Evolutionary conservation across 805 yeast species (phyloP), one percentile per base, ranked within the genome.

Genomic region (Metschnikowia shivogae): DNA sequence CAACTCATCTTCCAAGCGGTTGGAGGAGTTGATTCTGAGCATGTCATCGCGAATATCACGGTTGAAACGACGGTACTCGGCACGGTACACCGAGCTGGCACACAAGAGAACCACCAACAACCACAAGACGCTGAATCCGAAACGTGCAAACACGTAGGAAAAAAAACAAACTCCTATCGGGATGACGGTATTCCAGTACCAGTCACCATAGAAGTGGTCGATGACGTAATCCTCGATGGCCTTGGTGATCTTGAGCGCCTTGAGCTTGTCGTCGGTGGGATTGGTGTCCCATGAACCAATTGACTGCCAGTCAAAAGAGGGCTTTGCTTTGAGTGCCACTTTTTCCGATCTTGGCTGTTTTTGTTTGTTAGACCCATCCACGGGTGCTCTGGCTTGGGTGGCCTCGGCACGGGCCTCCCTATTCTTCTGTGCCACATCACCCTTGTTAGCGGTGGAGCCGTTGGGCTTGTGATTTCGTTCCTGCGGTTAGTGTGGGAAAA

Each of bases 21-120:
- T 86, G 39, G 73, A 68, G n/a, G 88, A 78, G 24, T 75, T 70
- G 37, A 76, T 63, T 67, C 95, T 77, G 42, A 75, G 69, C 77
- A 86, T 76, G 60, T 86, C 95, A 64, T 86, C 95, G 50, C 89
- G 73, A 30, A 85, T 70, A 56, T 86, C 79, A 52, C 88, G 72
- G 60, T 81, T 82, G 61, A 86, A 85, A 58, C 95, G 77, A 58
- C 92, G 77, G 55, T 82, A 80, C 63, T 86, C 93, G 13, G 80
- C 68, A 44, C 85, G 74, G 63, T 86, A 86, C 12, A 83, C 84
- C 0, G 90, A 80, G 22, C 81, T 74, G 22, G 86, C 73, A 46
- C 77, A 73, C 33, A 84, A 62, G 43, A 83, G 69, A 1, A 86
- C 83, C 49, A 84, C 67, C 5, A 74, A 67, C 13, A 86, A 61